phyloP scores from a whole-genome alignment of 1,139 yeast species.

The Kodamaea arcana region DNA sequence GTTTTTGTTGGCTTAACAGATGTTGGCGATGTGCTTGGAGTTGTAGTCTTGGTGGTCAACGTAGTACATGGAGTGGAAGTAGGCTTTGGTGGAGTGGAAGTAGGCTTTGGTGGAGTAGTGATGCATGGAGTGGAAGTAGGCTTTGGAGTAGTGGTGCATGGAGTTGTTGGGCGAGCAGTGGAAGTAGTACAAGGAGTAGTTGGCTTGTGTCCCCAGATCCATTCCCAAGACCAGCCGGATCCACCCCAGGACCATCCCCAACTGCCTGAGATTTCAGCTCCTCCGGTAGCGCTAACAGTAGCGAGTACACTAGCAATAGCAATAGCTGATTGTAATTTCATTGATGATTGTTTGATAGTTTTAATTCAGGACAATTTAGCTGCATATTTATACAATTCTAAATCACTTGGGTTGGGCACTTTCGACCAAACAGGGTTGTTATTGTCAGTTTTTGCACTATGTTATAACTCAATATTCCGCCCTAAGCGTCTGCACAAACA shows the following conservation, averaged over 20 bases:
- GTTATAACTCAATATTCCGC: not conserved
- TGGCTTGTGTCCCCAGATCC: not conserved
- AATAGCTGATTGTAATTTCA: not conserved
- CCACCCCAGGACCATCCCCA: not conserved
- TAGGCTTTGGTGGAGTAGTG: not conserved
- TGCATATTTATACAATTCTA: not conserved
- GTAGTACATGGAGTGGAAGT: not conserved
- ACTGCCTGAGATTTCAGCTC: not conserved
- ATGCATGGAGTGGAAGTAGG: too few species aligned
- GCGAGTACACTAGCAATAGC: constrained; percentile 1
- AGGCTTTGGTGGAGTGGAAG: not conserved
- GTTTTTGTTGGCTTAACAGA: not conserved
- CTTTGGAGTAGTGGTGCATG: not conserved
- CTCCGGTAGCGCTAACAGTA: not conserved
- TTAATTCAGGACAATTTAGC: not conserved
- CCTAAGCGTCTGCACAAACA: not conserved
- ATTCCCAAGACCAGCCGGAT: not conserved
- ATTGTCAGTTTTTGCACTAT: not conserved
- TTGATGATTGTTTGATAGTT: not conserved
- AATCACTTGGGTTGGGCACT: too few species aligned
- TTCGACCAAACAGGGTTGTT: too few species aligned
- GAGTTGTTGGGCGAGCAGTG: not conserved
- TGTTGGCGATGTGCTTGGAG: not conserved
- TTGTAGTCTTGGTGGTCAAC: not conserved
- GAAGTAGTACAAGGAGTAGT: not conserved